These are phyloP conservation scores for Kwoniella sp. DNA, from an alignment of 768 basidiomycete species.

Conservation along the genomic window DNA sequence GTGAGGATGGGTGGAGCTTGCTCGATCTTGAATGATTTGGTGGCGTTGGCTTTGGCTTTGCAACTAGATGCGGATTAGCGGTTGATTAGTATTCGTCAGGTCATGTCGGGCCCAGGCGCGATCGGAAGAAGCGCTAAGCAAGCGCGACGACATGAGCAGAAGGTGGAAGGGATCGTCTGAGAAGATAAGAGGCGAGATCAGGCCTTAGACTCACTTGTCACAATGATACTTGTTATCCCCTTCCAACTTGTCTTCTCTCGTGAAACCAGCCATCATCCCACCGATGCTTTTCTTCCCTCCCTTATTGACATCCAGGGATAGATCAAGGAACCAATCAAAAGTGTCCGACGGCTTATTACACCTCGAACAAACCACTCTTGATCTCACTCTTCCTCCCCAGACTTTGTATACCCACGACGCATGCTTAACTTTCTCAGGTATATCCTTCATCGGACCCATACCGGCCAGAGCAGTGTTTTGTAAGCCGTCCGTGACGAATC, in stretches of 20 bases:
- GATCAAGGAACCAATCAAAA: constrained; percentile 89
- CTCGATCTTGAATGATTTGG: constrained; percentile 85
- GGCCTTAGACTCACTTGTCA: constrained; percentile 74
- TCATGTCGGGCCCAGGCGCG: background rate
- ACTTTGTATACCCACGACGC: constrained; percentile 93
- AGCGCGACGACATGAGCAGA: background rate
- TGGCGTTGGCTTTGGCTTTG: constrained; percentile 84
- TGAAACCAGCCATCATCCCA: constrained; percentile 60
- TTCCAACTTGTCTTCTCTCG: constrained; percentile 75
- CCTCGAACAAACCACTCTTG: constrained; percentile 79
- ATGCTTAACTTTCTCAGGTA: constrained; percentile 59
- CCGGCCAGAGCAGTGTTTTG: constrained; percentile 81
- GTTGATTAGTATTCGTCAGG: background rate
- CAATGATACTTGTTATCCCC: constrained; percentile 97
- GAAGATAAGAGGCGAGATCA: background rate
- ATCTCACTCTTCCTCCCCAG: constrained; percentile 88
- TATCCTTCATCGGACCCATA: constrained; percentile 61
- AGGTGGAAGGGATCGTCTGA: too few relatives aligned
- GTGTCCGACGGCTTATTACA: constrained; percentile 92
- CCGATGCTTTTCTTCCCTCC: constrained; percentile 65
- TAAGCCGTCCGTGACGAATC: constrained; percentile 86
- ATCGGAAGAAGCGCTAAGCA: background rate
- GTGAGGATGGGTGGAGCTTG: constrained; percentile 86
- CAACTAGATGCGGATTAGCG: constrained; percentile 63
- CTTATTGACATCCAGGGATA: constrained; percentile 83